Evolutionary conservation across 2,329 filamentous ascomycete species (phyloP).

Genomic region (Cytospora chrysosperma): DNA sequence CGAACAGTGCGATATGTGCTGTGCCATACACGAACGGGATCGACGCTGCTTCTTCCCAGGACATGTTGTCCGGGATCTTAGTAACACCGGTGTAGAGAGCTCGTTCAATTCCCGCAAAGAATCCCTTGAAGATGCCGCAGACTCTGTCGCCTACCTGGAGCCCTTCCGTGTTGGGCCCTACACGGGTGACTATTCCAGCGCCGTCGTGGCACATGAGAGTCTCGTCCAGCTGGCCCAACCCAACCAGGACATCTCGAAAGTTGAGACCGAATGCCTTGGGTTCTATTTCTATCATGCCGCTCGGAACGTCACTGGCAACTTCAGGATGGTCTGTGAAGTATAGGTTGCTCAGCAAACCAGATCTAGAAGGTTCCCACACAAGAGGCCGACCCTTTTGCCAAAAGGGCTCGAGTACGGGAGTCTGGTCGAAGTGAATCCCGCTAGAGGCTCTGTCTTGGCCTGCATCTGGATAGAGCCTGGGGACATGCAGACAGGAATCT

Average conservation of each 20-base stretch:
- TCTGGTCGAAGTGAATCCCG: not conserved
- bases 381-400: too few relatives aligned
- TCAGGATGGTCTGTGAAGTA: conserved; percentile 2
- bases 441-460: not conserved
- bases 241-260: conserved; percentile 14
- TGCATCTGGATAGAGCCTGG: conserved; percentile 19
- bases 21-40: conserved; percentile 30
- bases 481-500: conserved; percentile 20
- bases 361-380: too few relatives aligned
- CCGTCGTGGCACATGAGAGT: conserved; percentile 28
- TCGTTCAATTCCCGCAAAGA: conserved; percentile 35
- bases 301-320: not conserved
- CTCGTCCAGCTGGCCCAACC: conserved; percentile 9
- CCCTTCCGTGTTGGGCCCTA: conserved; percentile 26
- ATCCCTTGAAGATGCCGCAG: conserved; percentile 33
- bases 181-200: conserved; percentile 32
- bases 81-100: conserved; percentile 11
- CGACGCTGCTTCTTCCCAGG: conserved; percentile 34
- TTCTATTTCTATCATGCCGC: conserved; percentile 1
- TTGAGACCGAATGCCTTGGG: conserved; percentile 1
- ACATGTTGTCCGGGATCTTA: conserved; percentile 35
- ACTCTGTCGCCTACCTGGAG: conserved; percentile 40
- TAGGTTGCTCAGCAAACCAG: not conserved
- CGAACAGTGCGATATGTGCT: conserved; percentile 28
- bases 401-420: not conserved